Conservation (phyloP, 805 yeast species). For the Ascoidea rubescens region DNA sequence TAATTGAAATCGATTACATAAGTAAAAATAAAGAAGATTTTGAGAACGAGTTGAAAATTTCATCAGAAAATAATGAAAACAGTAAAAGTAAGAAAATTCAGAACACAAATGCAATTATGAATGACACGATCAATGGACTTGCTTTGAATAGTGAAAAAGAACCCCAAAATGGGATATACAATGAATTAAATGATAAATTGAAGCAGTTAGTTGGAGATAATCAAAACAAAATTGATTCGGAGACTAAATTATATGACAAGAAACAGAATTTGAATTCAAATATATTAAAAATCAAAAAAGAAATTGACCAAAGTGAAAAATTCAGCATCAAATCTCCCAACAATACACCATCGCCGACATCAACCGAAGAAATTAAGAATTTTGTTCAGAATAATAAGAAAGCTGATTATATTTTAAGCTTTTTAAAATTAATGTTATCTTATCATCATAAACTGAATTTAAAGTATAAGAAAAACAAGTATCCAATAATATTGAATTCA, state of each 20-base stretch:
- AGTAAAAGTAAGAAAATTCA: too few species aligned
- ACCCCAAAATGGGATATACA: too few species aligned
- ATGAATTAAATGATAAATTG: background rate
- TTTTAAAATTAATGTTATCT: conserved; percentile 47
- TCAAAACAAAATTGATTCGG: conserved; percentile 15
- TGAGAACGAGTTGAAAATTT: background rate
- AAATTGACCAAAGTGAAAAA: background rate
- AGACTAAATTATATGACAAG: conserved; percentile 20
- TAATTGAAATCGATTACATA: conserved; percentile 56
- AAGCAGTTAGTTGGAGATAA: background rate
- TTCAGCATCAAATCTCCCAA: background rate
- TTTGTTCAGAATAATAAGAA: conserved; percentile 18
- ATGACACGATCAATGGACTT: background rate
- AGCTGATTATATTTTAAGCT: conserved; percentile 40
- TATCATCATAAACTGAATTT: conserved; percentile 37
- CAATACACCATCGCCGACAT: background rate
- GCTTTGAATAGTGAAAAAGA: background rate
- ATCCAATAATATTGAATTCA: conserved; percentile 33
- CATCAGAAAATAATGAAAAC: too few species aligned
- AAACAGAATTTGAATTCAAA: conserved; percentile 30
- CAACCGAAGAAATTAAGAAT: conserved; percentile 13
- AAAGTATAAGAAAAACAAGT: conserved; percentile 23
- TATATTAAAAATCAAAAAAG: background rate
- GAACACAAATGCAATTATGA: background rate
- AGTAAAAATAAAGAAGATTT: conserved; percentile 17